These are phyloP conservation scores for Monosporascus sp. DNA, from an alignment of 2,329 filamentous ascomycete genomes.

Conservation along the genomic window DNA sequence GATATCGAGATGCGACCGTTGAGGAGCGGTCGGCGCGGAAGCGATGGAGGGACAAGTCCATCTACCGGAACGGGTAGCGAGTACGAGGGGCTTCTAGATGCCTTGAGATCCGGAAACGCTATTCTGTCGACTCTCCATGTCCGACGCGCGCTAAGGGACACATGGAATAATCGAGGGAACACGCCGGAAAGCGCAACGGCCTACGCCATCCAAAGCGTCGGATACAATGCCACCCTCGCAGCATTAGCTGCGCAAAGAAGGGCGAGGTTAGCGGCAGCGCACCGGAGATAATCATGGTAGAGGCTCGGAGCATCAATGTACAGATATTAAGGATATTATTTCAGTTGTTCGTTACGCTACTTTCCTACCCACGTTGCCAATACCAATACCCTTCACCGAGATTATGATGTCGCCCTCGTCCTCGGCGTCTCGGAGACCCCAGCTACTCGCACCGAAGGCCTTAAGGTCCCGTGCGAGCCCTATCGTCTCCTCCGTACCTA, in stretches of 20 bases:
- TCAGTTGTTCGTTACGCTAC: slow-evolving; percentile 46
- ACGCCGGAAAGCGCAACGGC: slow-evolving; percentile 39
- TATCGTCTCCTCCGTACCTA: slow-evolving; percentile 76
- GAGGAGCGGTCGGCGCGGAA: slow-evolving; percentile 17
- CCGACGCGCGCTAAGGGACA: slow-evolving; percentile 41
- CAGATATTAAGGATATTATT: slow-evolving; percentile 23
- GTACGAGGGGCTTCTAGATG: slow-evolving; percentile 30
- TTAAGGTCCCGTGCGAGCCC: slow-evolving; percentile 77
- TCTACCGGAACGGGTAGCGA: slow-evolving; percentile 13
- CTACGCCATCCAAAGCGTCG: slow-evolving; percentile 47
- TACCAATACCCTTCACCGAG: slow-evolving; percentile 85
- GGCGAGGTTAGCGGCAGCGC: slow-evolving; percentile 26
- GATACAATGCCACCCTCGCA: slow-evolving; percentile 50
- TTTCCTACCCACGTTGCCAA: slow-evolving; percentile 93
- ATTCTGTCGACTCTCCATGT: slow-evolving; percentile 50
- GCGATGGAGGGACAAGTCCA: slow-evolving; percentile 22
- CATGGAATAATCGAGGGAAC: slow-evolving; percentile 35
- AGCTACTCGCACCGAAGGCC: slow-evolving; percentile 84
- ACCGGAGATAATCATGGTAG: slow-evolving; percentile 18
- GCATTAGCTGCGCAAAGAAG: slow-evolving; percentile 42
- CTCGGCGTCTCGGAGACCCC: slow-evolving; percentile 75
- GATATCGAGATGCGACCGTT: slow-evolving; percentile 42
- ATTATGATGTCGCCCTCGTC: slow-evolving; percentile 71
- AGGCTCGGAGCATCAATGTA: slow-evolving; percentile 16
- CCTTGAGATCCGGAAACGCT: slow-evolving; percentile 50